Percentiles rank a stretch among this genome's conserved stretches.
These are phyloP conservation scores for Cantharellus anzutake DNA, from an alignment of 768 basidiomycete genomes.

Conservation along the genomic window DNA sequence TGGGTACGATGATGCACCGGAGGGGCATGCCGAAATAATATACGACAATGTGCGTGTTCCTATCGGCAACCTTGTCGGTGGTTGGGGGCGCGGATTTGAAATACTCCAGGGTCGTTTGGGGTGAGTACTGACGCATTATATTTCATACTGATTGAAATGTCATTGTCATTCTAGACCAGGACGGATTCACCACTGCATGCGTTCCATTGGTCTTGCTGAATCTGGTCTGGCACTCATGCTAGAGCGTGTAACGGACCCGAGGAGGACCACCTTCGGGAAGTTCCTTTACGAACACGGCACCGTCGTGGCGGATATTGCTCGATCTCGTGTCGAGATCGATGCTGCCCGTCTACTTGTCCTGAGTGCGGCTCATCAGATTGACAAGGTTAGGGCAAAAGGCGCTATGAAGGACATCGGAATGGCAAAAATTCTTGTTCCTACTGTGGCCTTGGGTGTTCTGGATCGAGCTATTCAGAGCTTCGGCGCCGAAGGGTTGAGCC, in stretches of 20 bases:
- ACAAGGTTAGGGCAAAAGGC: constrained; percentile 78
- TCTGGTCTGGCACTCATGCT: constrained; percentile 75
- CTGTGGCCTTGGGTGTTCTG: constrained; percentile 71
- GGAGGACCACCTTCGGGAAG: constrained; percentile 87
- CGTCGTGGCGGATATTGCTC: constrained; percentile 78
- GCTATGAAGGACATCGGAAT: constrained; percentile 96
- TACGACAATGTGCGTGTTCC: constrained; percentile 92
- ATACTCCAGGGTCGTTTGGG: constrained; percentile 94
- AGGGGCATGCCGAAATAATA: constrained; percentile 89
- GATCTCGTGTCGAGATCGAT: constrained; percentile 87
- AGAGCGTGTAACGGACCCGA: constrained; percentile 79
- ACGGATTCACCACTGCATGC: constrained; percentile 97
- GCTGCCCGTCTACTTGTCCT: constrained; percentile 70
- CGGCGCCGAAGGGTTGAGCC: constrained; percentile 90
- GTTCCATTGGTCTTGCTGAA: constrained; percentile 78
- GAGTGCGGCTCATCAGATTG: constrained; percentile 85
- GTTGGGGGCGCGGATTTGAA: constrained; percentile 94
- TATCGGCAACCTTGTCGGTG: constrained; percentile 59
- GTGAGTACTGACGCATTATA: constrained; percentile 22
- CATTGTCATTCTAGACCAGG: constrained; percentile 40
- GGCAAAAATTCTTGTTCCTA: constrained; percentile 93
- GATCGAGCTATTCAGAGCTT: constrained; percentile 94
- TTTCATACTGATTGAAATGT: not conserved
- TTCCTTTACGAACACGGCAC: constrained; percentile 86
- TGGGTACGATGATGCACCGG: constrained; percentile 88